phyloP scores from a whole-genome alignment of 2,329 filamentous ascomycete species.

The Fusarium metavorans region DNA sequence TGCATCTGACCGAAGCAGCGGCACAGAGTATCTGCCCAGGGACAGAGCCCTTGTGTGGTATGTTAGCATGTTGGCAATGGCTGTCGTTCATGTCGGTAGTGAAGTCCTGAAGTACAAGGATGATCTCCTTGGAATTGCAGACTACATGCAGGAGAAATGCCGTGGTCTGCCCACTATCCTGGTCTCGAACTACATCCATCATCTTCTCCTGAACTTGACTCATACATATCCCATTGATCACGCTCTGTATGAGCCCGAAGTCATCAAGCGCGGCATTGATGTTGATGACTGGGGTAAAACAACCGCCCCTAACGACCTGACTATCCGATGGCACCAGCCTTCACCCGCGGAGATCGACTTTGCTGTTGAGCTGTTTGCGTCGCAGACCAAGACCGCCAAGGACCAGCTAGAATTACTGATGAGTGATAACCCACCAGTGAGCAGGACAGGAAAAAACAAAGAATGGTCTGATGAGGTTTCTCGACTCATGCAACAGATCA shows the following conservation, averaged over 20 bases:
- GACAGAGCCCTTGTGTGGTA: conserved; percentile 97
- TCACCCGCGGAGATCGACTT: conserved; percentile 85
- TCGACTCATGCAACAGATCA: conserved; percentile 85
- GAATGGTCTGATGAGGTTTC: conserved; percentile 99
- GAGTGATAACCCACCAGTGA: conserved; percentile 82
- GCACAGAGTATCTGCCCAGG: conserved; percentile 90
- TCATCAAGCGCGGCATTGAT: conserved; percentile 77
- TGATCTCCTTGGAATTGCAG: conserved; percentile 89
- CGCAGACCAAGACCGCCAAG: conserved; percentile 82
- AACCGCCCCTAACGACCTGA: conserved; percentile 80
- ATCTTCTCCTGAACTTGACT: conserved; percentile 92
- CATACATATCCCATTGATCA: conserved; percentile 95
- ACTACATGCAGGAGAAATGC: conserved; percentile 97
- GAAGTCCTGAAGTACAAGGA: conserved; percentile 90
- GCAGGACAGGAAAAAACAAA: conserved; percentile 94
- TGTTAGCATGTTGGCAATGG: conserved; percentile 97
- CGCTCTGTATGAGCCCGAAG: conserved; percentile 84
- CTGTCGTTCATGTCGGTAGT: conserved; percentile 92
- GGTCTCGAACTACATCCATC: conserved; percentile 97
- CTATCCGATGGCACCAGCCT: conserved; percentile 92
- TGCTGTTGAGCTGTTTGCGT: conserved; percentile 88
- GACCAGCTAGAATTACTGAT: conserved; percentile 83
- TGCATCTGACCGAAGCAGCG: conserved; percentile 92
- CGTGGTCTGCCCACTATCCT: conserved; percentile 94
- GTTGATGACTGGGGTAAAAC: conserved; percentile 86